Percentiles rank a stretch among this genome's conserved stretches.
These are phyloP conservation scores for Coemansia sp. DNA, from an alignment of 192 early-diverging fungal species.

Conservation along the genomic window DNA sequence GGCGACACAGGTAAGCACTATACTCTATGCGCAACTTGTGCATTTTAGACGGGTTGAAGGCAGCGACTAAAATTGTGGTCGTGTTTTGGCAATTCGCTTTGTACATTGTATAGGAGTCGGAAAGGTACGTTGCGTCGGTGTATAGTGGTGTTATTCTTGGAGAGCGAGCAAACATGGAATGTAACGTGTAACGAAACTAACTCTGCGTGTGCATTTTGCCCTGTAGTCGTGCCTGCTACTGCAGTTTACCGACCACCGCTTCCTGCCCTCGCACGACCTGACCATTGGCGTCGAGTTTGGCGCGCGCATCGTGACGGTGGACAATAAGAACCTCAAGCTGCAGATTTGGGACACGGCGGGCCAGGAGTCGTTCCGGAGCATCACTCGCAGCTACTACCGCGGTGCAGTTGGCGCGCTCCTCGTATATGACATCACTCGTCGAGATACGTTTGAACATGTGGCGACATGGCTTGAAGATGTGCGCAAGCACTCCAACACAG, in stretches of 20 bases:
- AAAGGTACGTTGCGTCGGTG: slow-evolving; percentile 53
- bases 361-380: slow-evolving; percentile 83
- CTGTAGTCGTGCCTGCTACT: slow-evolving; percentile 70
- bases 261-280: slow-evolving; percentile 76
- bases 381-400: slow-evolving; percentile 82
- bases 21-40: neutral
- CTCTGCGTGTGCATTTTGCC: neutral
- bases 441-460: slow-evolving; percentile 76
- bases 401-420: slow-evolving; percentile 76
- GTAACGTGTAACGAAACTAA: too few species aligned
- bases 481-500: slow-evolving; percentile 82
- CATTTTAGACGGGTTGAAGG: neutral
- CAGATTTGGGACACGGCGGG: slow-evolving; percentile 96
- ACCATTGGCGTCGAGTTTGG: slow-evolving; percentile 88
- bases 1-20: slow-evolving; percentile 63
- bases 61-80: neutral
- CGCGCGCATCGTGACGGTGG: slow-evolving; percentile 69
- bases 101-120: slow-evolving; percentile 67
- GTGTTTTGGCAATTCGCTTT: neutral
- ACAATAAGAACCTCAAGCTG: slow-evolving; percentile 82
- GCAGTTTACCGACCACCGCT: slow-evolving; percentile 81
- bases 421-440: slow-evolving; percentile 83
- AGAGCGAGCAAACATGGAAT: neutral
- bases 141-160: neutral
- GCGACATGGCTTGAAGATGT: slow-evolving; percentile 83